Base-by-base conservation (phyloP, 768 basidiomycete species). In the Suillus discolor region DNA sequence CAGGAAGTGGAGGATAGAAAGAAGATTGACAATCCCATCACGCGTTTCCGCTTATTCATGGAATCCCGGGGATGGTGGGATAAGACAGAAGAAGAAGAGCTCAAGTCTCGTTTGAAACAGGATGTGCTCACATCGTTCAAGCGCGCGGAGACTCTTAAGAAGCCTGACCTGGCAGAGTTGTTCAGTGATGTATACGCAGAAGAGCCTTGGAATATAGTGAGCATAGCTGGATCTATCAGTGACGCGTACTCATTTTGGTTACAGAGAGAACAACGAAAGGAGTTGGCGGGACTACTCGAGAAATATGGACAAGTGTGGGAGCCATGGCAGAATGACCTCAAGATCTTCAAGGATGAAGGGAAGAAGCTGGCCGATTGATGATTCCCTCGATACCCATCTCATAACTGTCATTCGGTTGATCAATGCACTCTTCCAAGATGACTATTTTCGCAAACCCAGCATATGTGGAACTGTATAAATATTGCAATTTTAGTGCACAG, bases 1-100 rank as follows among this genome's bases (percentile, higher is more conserved):
- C 86, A 93, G 64, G 96, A 97, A 72, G 96, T 97, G 38, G 93
- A 97, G 77, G 91, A 96, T 70, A 87, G 91, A 72, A 96, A 94
- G 79, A 89, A 92, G 39, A 88, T 97, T 64, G 93, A 97, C 67
- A 96, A 96, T 73, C 95, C 95, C 2, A 87, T 95, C 65, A 83
- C 84, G 31, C 89, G 95, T 38, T 93, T 96, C 77, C 85, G 93
- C n/a, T 75, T 90, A 23, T 97, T 88, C 79, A 84, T 97, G 80
- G 92, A 96, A 73, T 85, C 88, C 20, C 84, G 80, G 61, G 88
- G 89, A 9, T 96, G 95, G 93, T 97, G 96, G 96, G 81, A 87
- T 63, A 84, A 83, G 18, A 79, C 85, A 47, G 88, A 90, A 23
- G 96, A 98, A 72, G 86, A 87, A 31, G 85, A 85, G 44, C 79